These are phyloP conservation scores for Aspergillus latus DNA, from an alignment of 2,329 filamentous ascomycete genomes.

Conservation along the genomic window DNA sequence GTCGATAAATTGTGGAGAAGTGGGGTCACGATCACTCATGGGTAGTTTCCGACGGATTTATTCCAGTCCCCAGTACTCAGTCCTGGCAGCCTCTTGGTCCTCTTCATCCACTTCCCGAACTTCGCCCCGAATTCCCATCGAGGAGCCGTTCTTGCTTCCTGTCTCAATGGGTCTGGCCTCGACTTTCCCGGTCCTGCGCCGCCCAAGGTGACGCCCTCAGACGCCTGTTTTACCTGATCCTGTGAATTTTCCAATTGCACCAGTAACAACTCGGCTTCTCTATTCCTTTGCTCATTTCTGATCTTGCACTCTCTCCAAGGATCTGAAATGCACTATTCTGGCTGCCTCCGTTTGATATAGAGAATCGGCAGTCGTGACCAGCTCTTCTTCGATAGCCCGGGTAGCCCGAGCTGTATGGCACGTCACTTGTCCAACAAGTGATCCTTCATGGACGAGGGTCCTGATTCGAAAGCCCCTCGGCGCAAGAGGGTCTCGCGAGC, in stretches of 20 bases:
- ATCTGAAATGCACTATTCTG: neutral
- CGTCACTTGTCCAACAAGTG: conserved; percentile 22
- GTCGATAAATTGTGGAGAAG: neutral
- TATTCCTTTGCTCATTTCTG: neutral
- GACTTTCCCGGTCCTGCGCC: conserved; percentile 11
- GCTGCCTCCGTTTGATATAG: neutral
- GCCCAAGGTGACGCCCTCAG: conserved; percentile 2
- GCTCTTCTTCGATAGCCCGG: conserved; percentile 8
- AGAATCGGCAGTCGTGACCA: neutral
- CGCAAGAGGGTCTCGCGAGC: conserved; percentile 49
- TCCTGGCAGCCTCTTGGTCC: neutral
- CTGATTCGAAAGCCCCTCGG: conserved; percentile 38
- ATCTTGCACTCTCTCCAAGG: too few species aligned
- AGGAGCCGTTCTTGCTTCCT: conserved; percentile 16
- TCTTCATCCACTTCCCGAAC: conserved; percentile 21
- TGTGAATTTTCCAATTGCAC: conserved; percentile 11
- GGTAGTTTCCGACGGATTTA: conserved; percentile 4
- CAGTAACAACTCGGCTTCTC: neutral
- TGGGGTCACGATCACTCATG: neutral
- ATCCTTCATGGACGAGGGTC: conserved; percentile 41
- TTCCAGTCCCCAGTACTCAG: neutral
- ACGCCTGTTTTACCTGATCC: conserved; percentile 9
- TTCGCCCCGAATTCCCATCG: conserved; percentile 18
- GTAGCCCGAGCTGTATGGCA: conserved; percentile 25
- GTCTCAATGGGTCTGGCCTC: conserved; percentile 20